Evolutionary conservation across 2,329 filamentous ascomycete species (phyloP), one percentile per base, ranked within the genome.

Genomic region (Fusarium sterilihyphosum): DNA sequence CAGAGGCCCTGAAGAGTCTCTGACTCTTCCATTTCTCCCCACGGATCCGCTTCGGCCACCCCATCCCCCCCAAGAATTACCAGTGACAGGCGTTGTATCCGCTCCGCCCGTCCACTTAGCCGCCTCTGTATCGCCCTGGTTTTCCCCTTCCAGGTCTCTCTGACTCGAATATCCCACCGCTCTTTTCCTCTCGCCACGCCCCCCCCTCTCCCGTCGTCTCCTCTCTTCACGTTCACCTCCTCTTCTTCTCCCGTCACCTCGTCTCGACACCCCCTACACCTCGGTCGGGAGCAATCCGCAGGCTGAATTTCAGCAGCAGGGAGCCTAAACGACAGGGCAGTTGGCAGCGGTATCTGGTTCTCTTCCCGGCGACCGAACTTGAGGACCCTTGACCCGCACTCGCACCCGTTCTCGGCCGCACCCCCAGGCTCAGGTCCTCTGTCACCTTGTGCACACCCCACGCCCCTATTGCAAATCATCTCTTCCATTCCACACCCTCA

Each of bases 401-500:
- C 59, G 57, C 50, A 63, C 73, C 63, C 65, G 49, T 64, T 57
- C 65, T 59, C 71, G 52, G 60, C 46, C 53, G 61, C 64, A 66
- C 70, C 64, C 74, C 65, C 41, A 59, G 56, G n/a, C 46, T 50
- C 47, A 50, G 26, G 26, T 41, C 16, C 60, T 44, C 59, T 67
- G 31, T 37, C 59, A 53, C 35, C 43, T 65, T 5, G 26, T 49
- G 46, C 66, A 31, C 64, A 22, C 35, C 43, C 43, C 61, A 64
- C 67, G 58, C 60, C 57, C 41, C 54, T 64, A 63, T 64, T 53
- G 62, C 37, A 70, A 70, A 74, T 72, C 60, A 54, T 65, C 73
- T 65, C 68, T 69, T 63, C 73, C 70, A 69, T 67, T 61, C 68
- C 68, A 73, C 62, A 69, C 73, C 70, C 70, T 67, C 61, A n/a